Evolutionary conservation across 2,329 filamentous ascomycete species (phyloP), one percentile per base, ranked within the genome.

Genomic region (Clathrospora elynae): DNA sequence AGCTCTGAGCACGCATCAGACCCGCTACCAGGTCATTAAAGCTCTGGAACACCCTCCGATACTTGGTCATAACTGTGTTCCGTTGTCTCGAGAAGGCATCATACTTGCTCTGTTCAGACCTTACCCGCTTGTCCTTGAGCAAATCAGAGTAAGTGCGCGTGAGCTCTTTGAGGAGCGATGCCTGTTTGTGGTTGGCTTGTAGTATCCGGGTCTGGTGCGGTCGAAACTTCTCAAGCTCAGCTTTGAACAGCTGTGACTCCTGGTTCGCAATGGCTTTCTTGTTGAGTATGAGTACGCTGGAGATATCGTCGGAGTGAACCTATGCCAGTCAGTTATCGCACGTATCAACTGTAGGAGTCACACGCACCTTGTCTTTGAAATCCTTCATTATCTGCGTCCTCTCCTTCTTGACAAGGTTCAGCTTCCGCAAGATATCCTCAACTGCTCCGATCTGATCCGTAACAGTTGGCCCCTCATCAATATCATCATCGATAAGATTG

Each of bases 241-340:
- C 85, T 67, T 96, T 88, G 73, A 99, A 99, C 2, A 99, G 80
- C 62, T 96, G 90, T 9, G 79, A 85, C 69, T 99, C 93, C 61
- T 93, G 92, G 62, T 90, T 95, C 13, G 90, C 81, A 62, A 97
- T 92, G 2, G 90, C 87, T 72, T 97, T 99, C 69, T 97, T 97
- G 78, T 99, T 99, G 46, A 99, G 76, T 42, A 99, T 99, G 47
- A 99, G 78, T 9, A 97, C 91, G 64, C 96, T 93, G 4, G 91
- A 96, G 52, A 99, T 99, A 62, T 99, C 95, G 64, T 99, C 95
- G 55, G 87, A 90, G 72, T 95, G 92, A 38, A 92, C 86, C 92
- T 96, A 53, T 10, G 33, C 13, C 26, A 18, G 30, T 53, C 40
- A 51, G 50, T 24, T 24, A 8, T 5, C 4, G 6, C 12, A 24